Conservation (phyloP, 140 eudicot species). For the Anethum foeniculum region DNA sequence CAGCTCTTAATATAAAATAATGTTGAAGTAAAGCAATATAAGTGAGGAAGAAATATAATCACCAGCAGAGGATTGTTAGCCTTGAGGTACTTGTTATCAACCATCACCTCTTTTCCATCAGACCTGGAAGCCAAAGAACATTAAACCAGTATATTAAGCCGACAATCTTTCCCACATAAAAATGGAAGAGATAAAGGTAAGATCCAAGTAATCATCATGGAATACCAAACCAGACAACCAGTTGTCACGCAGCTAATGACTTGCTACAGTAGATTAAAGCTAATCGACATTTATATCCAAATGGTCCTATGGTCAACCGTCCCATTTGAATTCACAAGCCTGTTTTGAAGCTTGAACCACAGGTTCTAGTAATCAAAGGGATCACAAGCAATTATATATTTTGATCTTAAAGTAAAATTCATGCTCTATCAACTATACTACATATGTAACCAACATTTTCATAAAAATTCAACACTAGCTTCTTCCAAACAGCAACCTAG, state of each 20-base stretch:
- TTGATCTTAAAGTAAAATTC: not conserved
- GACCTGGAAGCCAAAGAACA: constrained; percentile 38
- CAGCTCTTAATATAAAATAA: not conserved
- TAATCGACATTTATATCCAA: not conserved
- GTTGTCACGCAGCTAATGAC: not conserved
- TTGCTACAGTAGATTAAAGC: not conserved
- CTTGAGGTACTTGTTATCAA: constrained; percentile 74
- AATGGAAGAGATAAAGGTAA: not conserved
- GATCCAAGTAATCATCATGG: not conserved
- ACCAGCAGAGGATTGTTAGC: constrained; percentile 69
- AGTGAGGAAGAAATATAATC: constrained; percentile 10
- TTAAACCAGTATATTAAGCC: not conserved
- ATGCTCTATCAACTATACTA: not conserved
- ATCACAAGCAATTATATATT: not conserved
- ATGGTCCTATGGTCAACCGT: not conserved
- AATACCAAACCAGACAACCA: not conserved
- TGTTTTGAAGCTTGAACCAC: not conserved
- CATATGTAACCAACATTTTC: not conserved
- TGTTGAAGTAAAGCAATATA: not conserved
- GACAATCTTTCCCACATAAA: not conserved
- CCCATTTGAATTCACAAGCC: not conserved
- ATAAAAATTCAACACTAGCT: not conserved
- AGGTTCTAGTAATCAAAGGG: not conserved
- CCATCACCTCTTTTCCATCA: constrained; percentile 67
- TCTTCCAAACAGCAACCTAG: not conserved